Evolutionary conservation across 164 flowering plant species (phyloP).

Genomic region (Saururus chinensis): DNA sequence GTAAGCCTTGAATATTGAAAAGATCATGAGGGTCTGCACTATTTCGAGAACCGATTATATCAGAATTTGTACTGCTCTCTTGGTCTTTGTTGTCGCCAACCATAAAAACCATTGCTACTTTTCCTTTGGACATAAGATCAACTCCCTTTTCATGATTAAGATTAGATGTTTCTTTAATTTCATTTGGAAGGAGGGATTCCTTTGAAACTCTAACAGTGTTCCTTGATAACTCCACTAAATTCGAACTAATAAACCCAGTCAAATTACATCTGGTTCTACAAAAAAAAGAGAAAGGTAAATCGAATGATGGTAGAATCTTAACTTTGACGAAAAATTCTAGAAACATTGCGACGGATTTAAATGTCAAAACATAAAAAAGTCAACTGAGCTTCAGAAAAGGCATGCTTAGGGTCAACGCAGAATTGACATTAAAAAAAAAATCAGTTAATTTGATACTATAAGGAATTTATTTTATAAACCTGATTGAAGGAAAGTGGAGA

Average conservation of each 20-base stretch:
- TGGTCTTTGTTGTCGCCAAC: slow-evolving; percentile 15
- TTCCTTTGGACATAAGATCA: slow-evolving; percentile 41
- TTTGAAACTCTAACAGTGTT: slow-evolving; percentile 28
- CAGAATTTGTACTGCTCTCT: slow-evolving; percentile 5
- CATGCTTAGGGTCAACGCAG: no score
- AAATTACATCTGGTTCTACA: slow-evolving; percentile 31
- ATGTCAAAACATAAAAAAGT: no score
- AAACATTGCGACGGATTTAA: no score
- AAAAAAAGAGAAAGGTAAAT: slow-evolving; percentile 3
- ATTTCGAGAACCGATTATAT: slow-evolving; percentile 16
- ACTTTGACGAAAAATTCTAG: background rate
- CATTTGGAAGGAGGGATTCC: slow-evolving; percentile 11
- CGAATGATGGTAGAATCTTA: background rate
- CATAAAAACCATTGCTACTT: slow-evolving; percentile 51
- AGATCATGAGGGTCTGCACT: slow-evolving; percentile 12
- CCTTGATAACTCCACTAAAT: slow-evolving; percentile 15
- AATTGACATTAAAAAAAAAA: no score
- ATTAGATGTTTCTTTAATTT: slow-evolving; percentile 18
- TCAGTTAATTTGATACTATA: no score
- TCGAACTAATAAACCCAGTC: slow-evolving; percentile 23
- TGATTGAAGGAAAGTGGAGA: slow-evolving; percentile 27
- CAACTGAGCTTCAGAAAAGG: no score
- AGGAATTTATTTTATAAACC: slow-evolving; percentile 25
- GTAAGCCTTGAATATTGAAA: slow-evolving; percentile 25
- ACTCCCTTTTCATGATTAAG: slow-evolving; percentile 26